Percentiles rank a stretch among this genome's conserved stretches.
Conservation (phyloP, 257 asterid genomes). For the Eucommia ulmoides region DNA sequence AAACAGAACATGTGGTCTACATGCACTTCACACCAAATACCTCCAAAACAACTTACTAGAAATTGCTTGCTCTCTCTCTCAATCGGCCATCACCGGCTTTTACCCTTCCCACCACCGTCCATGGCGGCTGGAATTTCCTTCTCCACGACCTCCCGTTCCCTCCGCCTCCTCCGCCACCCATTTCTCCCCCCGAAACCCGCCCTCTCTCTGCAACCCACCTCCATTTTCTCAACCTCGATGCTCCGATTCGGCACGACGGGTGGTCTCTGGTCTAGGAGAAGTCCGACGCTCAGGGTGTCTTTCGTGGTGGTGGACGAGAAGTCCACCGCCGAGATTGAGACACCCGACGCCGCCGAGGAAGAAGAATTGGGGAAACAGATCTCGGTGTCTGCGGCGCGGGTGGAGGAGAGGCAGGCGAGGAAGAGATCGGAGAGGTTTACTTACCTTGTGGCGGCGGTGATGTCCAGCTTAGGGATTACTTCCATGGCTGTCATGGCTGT, state of each 20-base stretch:
- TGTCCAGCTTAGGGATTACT: conserved; percentile 84
- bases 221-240: conserved; percentile 11
- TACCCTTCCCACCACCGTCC: conserved; percentile 12
- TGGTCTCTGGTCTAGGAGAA: conserved; percentile 14
- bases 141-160: conserved; percentile 17
- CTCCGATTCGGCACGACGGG: conserved; percentile 12
- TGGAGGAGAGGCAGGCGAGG: conserved; percentile 54
- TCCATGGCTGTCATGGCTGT: conserved; percentile 76
- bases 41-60: background rate
- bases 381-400: conserved; percentile 11
- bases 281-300: conserved; percentile 30
- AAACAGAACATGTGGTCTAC: conserved; percentile 14
- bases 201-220: conserved; percentile 7
- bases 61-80: background rate
- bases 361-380: conserved; percentile 24
- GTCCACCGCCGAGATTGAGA: conserved; percentile 8
- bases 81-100: background rate
- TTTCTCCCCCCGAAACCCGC: conserved; percentile 20
- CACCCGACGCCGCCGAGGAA: conserved; percentile 16
- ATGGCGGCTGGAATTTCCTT: conserved; percentile 47
- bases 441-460: conserved; percentile 88
- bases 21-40: conserved; percentile 9
- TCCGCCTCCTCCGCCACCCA: conserved; percentile 18
- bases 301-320: conserved; percentile 47
- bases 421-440: conserved; percentile 78